Evolutionary conservation across 169 alveolate species (phyloP).

Genomic region (Plasmodium coatneyi): DNA sequence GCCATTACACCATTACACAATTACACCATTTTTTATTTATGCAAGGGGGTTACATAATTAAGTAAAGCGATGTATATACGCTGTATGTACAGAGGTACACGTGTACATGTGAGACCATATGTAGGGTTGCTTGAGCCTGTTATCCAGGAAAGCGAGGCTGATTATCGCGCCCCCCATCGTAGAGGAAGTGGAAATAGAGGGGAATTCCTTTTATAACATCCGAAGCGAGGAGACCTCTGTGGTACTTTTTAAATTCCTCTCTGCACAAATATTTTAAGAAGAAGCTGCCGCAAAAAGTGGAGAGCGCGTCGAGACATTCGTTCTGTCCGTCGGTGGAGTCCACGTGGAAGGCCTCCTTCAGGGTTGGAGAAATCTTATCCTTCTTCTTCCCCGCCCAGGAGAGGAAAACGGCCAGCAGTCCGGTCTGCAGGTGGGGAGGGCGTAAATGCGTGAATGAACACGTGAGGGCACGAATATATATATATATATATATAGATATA

Average conservation of each 20-base stretch:
- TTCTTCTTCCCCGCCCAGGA: conserved; percentile 86
- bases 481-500: background rate
- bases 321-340: conserved; percentile 80
- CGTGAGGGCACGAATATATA: no score
- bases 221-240: conserved; percentile 77
- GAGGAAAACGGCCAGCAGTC: conserved; percentile 81
- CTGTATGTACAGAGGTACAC: background rate
- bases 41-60: background rate
- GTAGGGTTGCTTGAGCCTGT: background rate
- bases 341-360: conserved; percentile 89
- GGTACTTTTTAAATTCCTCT: conserved; percentile 67
- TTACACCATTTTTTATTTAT: background rate
- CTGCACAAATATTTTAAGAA: conserved; percentile 70
- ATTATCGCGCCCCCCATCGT: background rate
- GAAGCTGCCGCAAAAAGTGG: conserved; percentile 74
- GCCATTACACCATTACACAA: background rate
- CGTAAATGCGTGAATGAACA: no score
- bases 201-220: conserved; percentile 77
- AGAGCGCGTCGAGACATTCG: conserved; percentile 59
- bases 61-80: background rate
- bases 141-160: background rate
- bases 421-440: conserved; percentile 83
- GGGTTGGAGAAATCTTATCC: conserved; percentile 81
- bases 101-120: background rate
- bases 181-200: conserved; percentile 50